These are phyloP conservation scores for Kernera saxatilis DNA, from an alignment of 345 rosid species.

Conservation along the genomic window DNA sequence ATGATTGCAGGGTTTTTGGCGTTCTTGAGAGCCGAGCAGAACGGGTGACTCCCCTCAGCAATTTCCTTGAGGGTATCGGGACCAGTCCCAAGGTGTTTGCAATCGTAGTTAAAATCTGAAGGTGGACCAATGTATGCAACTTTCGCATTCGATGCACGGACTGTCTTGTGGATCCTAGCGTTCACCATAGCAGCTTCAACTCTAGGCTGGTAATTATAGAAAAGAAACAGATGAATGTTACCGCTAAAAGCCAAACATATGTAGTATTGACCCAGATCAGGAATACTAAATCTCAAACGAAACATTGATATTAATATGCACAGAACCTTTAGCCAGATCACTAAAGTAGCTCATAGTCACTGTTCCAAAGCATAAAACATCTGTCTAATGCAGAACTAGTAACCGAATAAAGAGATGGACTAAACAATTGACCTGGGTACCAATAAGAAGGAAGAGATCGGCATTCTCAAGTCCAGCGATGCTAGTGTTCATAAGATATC, in stretches of 20 bases:
- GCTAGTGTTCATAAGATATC: conserved; percentile 79
- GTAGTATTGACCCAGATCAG: background rate
- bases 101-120: conserved; percentile 70
- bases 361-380: background rate
- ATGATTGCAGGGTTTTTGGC: conserved; percentile 90
- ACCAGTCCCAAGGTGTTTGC: conserved; percentile 79
- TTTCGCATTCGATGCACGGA: conserved; percentile 68
- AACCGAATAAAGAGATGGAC: background rate
- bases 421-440: conserved; percentile 62
- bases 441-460: conserved; percentile 83
- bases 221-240: conserved; percentile 7
- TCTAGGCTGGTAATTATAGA: conserved; percentile 58
- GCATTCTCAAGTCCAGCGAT: conserved; percentile 90
- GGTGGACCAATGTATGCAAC: conserved; percentile 84
- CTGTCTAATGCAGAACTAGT: background rate
- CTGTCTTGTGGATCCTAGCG: conserved; percentile 86
- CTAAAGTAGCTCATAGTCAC: background rate
- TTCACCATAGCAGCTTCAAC: conserved; percentile 95
- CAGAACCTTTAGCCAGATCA: too few species aligned
- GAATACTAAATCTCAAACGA: background rate
- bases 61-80: conserved; percentile 69
- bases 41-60: conserved; percentile 73
- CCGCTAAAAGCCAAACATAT: background rate
- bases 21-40: conserved; percentile 46
- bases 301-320: too few species aligned